phyloP scores from a whole-genome alignment of 176 grass and related monocot genomes.

The Eremochloa ophiuroides region DNA sequence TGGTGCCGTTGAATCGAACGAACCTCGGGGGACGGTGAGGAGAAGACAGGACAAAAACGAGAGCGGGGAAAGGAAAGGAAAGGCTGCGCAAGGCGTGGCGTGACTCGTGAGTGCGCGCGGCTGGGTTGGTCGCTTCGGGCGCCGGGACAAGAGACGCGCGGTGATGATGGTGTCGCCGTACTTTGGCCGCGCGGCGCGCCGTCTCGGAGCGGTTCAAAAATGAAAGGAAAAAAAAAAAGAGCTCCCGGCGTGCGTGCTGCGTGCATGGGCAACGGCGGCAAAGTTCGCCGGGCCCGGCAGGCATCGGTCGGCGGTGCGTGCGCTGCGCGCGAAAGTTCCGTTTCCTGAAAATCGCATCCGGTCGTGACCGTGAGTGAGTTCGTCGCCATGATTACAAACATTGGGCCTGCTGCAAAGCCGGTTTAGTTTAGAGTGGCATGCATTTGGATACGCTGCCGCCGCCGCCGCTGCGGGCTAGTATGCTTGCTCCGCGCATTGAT shows the following conservation, averaged over 20 bases:
- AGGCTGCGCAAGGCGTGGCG: background rate
- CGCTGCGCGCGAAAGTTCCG: background rate
- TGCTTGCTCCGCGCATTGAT: background rate
- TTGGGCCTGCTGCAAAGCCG: background rate
- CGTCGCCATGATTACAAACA: slow-evolving; percentile 9
- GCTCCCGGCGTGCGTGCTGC: slow-evolving; percentile 16
- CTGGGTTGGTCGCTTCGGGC: slow-evolving; percentile 12
- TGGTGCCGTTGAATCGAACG: slow-evolving; percentile 31
- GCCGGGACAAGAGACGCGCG: slow-evolving; percentile 4
- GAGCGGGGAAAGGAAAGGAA: background rate
- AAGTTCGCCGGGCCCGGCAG: background rate
- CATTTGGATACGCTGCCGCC: background rate
- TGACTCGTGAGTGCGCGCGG: background rate
- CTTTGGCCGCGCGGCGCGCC: slow-evolving; percentile 4
- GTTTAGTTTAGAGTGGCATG: background rate
- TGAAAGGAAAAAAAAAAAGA: too few species aligned
- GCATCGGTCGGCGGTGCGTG: slow-evolving; percentile 1
- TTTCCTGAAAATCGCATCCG: background rate
- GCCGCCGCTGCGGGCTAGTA: background rate
- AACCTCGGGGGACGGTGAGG: slow-evolving; percentile 25
- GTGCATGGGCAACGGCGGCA: background rate
- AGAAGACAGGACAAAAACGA: slow-evolving; percentile 30
- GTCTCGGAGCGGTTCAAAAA: slow-evolving; percentile 10
- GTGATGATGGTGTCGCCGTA: slow-evolving; percentile 61
- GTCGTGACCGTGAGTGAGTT: slow-evolving; percentile 31